These are phyloP conservation scores for Pseudogymnoascus pannorum DNA, from an alignment of 2,329 filamentous ascomycete species.

Conservation along the genomic window DNA sequence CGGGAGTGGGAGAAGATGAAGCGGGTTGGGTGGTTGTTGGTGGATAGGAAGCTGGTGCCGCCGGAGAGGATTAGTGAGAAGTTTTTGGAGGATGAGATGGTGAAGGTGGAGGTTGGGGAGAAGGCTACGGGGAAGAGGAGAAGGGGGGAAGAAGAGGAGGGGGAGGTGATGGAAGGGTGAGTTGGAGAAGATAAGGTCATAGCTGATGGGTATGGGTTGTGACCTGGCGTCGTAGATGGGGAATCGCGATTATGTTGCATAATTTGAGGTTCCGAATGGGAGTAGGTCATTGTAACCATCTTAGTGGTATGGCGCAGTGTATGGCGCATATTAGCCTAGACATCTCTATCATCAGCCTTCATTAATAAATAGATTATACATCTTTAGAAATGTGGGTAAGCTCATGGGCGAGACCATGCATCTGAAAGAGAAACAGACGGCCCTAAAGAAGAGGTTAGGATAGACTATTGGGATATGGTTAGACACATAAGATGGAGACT, in stretches of 20 bases:
- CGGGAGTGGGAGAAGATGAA: slow-evolving; percentile 64
- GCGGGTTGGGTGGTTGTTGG: slow-evolving; percentile 58
- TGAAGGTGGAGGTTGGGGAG: background rate
- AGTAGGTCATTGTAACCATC: background rate
- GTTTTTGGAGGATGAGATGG: background rate
- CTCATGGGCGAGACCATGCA: no score
- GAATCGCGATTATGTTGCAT: background rate
- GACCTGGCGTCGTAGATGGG: background rate
- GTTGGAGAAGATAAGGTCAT: background rate
- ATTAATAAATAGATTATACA: background rate
- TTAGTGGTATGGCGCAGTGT: background rate
- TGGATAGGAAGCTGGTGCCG: slow-evolving; percentile 36
- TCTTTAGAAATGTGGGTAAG: no score
- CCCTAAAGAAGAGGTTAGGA: no score
- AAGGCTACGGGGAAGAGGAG: background rate
- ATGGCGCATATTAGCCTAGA: background rate
- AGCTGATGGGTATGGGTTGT: background rate
- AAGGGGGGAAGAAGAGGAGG: background rate
- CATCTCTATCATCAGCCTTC: background rate
- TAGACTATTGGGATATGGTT: no score
- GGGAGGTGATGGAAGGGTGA: background rate
- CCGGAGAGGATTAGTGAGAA: slow-evolving; percentile 8
- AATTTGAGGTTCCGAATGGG: background rate
- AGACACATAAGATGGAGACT: no score
- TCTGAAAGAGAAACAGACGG: no score